Base-by-base conservation (phyloP, 306 rosid genomes). In the Trifolium fragiferum region DNA sequence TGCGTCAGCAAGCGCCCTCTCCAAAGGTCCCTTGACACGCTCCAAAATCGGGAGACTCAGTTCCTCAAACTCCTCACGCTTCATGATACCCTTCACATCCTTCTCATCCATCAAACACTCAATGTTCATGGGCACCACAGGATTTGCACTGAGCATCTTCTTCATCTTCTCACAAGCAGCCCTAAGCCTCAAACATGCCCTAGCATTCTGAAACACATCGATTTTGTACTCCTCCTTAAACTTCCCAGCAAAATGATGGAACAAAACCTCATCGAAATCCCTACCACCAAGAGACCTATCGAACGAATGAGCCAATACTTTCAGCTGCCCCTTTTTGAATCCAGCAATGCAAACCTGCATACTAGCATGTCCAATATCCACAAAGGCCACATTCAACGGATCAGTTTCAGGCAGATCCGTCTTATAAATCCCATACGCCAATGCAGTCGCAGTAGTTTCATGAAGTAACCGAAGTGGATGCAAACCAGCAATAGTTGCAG, bases 281-380 rank as follows among this genome's bases (percentile, higher is more conserved):
- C 98, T 92, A 73, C 99, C 99, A 47, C 99, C 98, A 59, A 95
- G 80, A 38, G 95, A 88, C 77, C 84, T 89, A 75, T 95, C 99
- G 68, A 66, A 92, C 8, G 97, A 74, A 85, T 95, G 99, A 65
- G 99, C 78, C 82, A 95, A 71, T 19, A 95, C 82, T 78, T 87
- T 89, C 82, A 95, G 76, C 86, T 92, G 99, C 23, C 99, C 99
- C 83, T 90, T 92, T 68, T 85, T 92, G 63, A 81, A 92, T 10
- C 98, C 99, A 68, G 96, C 99, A 82, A 95, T 87, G 70, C 98
- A 95, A 3, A 95, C 99, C 80, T 95, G 99, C 96, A 92, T 89
- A 87, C 96, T 92, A 40, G 90, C 93, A 82, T 95, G 98, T 3
- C 99, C 99, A 80, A 95, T 66, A 50, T 95, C 99, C 27, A 95